Evolutionary conservation across 495 filamentous ascomycete genomes (phyloP), one percentile per base, ranked within the genome.

Genomic region (Daldinia vernicosa): DNA sequence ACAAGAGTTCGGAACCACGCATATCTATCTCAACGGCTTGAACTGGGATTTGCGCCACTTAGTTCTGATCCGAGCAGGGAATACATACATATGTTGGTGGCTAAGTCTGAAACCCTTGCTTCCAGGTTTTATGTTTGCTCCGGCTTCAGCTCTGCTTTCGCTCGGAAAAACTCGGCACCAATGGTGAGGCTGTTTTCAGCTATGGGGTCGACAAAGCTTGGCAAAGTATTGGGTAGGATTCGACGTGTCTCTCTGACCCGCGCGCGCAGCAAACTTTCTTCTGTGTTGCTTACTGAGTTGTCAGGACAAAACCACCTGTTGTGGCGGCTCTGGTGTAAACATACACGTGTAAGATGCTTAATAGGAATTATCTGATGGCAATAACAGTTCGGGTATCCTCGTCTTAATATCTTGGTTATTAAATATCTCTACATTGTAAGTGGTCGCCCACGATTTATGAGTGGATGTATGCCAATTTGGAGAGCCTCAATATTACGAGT

Each of bases 131-230:
- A 24, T 57, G 32, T 15, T 24, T 24, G 54, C 30, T 47, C 50
- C 27, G 26, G 30, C 17, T 19, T 60, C 39, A 60, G 58, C 54
- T 57, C 11, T 60, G 39, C 35, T 26, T 26, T 26, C 50, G 33
- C 7, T 15, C 64, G 64, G 55, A 50, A 57, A 26, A 60, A 67
- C 55, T 54, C 55, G 43, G 55, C 33, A 40, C 40, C 15, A 24
- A 58, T 35, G 27, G 15, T 37, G 22, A 53, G 64, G 64, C 64
- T 67, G 55, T 45, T 60, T 67, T 67, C 64, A 67, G 64, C 64
- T 67, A 45, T 9, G 50, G 54, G 64, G 9, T 60, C 2, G 55
- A 50, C 53, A 19, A 57, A 35, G 37, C 63, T 60, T 60, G 64
- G 64, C 64, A 26, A 54, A 39, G 50, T 39, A 67, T 61, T 40